These are phyloP conservation scores for Agrocybe praecox DNA, from an alignment of 768 basidiomycete genomes.

Conservation along the genomic window DNA sequence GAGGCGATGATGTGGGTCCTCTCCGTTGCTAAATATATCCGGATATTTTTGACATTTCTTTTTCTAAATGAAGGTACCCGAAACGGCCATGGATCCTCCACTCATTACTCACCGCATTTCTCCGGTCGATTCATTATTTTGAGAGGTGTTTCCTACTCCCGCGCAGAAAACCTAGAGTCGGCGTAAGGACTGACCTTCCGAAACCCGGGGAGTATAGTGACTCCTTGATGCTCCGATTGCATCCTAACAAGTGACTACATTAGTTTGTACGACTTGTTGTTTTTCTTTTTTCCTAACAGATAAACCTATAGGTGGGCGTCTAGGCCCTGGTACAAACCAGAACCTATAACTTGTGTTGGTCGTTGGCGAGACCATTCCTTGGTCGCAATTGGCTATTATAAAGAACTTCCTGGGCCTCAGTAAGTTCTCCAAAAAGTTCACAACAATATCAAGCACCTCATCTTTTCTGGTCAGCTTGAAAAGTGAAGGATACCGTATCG, in stretches of 20 bases:
- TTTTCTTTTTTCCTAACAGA: background rate
- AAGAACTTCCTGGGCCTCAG: constrained; percentile 40
- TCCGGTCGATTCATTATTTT: constrained; percentile 29
- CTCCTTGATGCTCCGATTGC: constrained; percentile 28
- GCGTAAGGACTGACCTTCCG: constrained; percentile 26
- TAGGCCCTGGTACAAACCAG: constrained; percentile 51
- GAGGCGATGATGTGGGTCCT: constrained; percentile 52
- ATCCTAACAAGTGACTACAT: constrained; percentile 33
- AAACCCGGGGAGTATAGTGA: constrained; percentile 14
- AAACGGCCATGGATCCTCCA: constrained; percentile 36
- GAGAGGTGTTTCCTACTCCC: constrained; percentile 44
- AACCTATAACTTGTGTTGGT: constrained; percentile 27
- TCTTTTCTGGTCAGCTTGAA: too few species aligned
- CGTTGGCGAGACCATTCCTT: constrained; percentile 29
- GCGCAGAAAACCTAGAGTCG: constrained; percentile 19
- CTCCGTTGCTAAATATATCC: too few species aligned
- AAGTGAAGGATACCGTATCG: constrained; percentile 42
- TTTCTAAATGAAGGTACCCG: constrained; percentile 30
- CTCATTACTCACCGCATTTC: constrained; percentile 19
- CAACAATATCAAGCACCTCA: too few species aligned
- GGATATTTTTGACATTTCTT: background rate
- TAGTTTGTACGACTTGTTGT: background rate
- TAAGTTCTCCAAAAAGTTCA: too few species aligned
- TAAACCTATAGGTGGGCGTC: constrained; percentile 28
- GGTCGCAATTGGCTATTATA: constrained; percentile 35